Conservation (phyloP, 805 yeast species). For the Saitoella complicata region DNA sequence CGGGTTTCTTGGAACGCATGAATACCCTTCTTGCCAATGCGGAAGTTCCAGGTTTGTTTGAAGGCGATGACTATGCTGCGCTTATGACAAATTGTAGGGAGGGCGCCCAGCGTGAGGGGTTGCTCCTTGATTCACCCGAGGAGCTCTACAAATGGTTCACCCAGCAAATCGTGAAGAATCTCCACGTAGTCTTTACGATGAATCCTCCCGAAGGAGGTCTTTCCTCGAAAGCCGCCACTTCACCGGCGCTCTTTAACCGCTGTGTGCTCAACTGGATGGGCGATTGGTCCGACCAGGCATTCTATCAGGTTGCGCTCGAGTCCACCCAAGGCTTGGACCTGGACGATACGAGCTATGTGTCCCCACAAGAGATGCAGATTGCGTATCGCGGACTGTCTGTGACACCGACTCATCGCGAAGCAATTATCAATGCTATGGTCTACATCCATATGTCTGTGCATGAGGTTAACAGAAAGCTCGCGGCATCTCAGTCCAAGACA, state of each 20-base stretch:
- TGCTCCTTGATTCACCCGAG: constrained; percentile 45
- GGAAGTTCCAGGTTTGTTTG: constrained; percentile 79
- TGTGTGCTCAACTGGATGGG: constrained; percentile 87
- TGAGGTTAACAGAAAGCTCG: constrained; percentile 6
- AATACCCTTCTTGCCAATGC: constrained; percentile 86
- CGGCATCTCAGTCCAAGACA: constrained; percentile 2
- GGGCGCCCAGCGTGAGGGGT: constrained; percentile 42
- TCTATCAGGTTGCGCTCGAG: constrained; percentile 33
- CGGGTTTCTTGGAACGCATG: constrained; percentile 78
- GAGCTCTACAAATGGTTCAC: constrained; percentile 67
- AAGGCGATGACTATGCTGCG: constrained; percentile 45
- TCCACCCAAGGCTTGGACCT: constrained; percentile 34
- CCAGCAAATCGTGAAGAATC: constrained; percentile 43
- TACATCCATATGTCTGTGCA: constrained; percentile 27
- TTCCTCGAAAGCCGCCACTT: constrained; percentile 37
- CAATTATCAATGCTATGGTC: constrained; percentile 32
- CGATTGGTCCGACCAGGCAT: constrained; percentile 45
- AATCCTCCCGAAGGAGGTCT: constrained; percentile 32
- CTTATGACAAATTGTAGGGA: constrained; percentile 41
- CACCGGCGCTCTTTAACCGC: constrained; percentile 80
- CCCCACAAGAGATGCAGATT: constrained; percentile 19
- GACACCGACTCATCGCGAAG: constrained; percentile 25
- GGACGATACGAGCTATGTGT: constrained; percentile 28
- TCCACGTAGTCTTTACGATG: constrained; percentile 73
- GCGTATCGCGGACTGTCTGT: constrained; percentile 8